Percentiles rank a stretch among this genome's conserved stretches.
Evolutionary conservation across 768 basidiomycete genomes (phyloP).

Genomic region (Boletus fagicola): DNA sequence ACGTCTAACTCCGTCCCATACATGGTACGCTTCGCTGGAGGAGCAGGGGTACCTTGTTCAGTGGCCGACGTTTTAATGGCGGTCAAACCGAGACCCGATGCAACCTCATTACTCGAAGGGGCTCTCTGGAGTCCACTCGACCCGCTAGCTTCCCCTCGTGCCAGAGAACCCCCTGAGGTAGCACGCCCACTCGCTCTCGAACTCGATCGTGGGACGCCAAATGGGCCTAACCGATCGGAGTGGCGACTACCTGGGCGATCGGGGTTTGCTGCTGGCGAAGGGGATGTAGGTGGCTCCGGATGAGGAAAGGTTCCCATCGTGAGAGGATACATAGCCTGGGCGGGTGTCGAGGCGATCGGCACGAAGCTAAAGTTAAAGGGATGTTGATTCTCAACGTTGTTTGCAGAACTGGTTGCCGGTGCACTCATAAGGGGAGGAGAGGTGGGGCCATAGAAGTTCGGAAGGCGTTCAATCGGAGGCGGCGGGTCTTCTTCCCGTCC

Average conservation of each 20-base stretch:
- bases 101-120: conserved; percentile 47
- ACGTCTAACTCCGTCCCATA: conserved; percentile 81
- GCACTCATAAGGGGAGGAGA: conserved; percentile 39
- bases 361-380: conserved; percentile 53
- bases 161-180: conserved; percentile 26
- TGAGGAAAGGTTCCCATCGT: conserved; percentile 38
- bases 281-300: conserved; percentile 36
- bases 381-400: conserved; percentile 52
- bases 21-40: conserved; percentile 66
- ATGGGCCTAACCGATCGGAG: conserved; percentile 30
- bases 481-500: conserved; percentile 44
- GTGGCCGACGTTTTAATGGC: conserved; percentile 38
- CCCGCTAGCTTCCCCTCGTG: conserved; percentile 29
- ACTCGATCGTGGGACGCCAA: conserved; percentile 38
- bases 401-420: conserved; percentile 45
- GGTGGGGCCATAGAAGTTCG: conserved; percentile 47
- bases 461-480: conserved; percentile 51
- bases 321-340: conserved; percentile 38
- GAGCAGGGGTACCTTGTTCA: conserved; percentile 41
- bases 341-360: conserved; percentile 53
- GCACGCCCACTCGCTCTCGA: conserved; percentile 34
- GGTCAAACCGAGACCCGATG: conserved; percentile 43
- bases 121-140: conserved; percentile 28
- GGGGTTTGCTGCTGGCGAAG: conserved; percentile 32
- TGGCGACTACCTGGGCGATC: conserved; percentile 36